phyloP scores from a whole-genome alignment of 2,329 filamentous ascomycete species.

The Geosmithia morbida region DNA sequence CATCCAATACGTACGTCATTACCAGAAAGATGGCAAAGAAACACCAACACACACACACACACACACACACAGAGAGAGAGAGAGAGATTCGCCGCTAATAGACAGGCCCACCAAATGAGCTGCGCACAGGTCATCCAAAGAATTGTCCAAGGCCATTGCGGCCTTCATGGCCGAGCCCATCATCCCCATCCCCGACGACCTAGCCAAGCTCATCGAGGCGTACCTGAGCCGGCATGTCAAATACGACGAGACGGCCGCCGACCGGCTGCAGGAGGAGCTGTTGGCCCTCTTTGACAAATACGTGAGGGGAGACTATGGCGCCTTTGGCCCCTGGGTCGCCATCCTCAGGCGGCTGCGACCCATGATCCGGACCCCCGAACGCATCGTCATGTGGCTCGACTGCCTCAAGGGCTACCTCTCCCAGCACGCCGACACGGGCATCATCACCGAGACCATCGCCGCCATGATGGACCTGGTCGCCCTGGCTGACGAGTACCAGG shows the following conservation, averaged over 20 bases:
- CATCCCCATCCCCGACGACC: constrained; percentile 52
- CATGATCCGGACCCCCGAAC: constrained; percentile 45
- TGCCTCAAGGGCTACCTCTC: constrained; percentile 20
- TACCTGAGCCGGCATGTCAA: constrained; percentile 56
- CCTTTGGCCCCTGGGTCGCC: constrained; percentile 53
- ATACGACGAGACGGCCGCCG: constrained; percentile 53
- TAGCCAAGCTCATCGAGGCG: constrained; percentile 44
- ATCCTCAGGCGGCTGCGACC: constrained; percentile 51
- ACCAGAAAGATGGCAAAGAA: too few relatives aligned
- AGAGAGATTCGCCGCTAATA: too few relatives aligned
- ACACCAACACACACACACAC: too few relatives aligned
- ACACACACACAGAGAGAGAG: background rate
- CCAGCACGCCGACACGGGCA: constrained; percentile 41
- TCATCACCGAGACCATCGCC: constrained; percentile 50
- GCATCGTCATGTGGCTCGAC: constrained; percentile 61
- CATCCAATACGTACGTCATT: background rate
- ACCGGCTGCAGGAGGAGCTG: constrained; percentile 62
- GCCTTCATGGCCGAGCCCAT: constrained; percentile 31
- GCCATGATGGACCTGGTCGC: constrained; percentile 50
- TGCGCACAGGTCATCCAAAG: constrained; percentile 34
- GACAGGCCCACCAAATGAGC: background rate
- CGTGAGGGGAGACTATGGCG: constrained; percentile 39
- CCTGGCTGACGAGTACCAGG: constrained; percentile 43
- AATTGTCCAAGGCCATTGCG: constrained; percentile 43
- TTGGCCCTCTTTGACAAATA: constrained; percentile 50